phyloP scores from a whole-genome alignment of 345 rosid genomes.

The Melaleuca quinquenervia region DNA sequence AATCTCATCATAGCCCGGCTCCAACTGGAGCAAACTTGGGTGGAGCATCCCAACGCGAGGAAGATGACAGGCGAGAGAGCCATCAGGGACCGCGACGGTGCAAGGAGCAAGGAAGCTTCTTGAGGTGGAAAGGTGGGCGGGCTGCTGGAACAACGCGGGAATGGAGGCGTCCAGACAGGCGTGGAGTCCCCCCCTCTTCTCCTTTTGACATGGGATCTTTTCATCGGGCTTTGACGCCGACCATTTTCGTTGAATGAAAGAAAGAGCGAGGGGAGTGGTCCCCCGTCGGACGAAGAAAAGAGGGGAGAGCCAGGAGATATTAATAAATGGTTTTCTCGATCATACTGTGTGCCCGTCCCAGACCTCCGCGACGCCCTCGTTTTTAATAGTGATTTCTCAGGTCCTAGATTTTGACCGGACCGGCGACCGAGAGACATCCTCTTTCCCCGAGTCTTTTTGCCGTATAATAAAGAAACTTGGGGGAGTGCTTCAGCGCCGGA shows the following conservation, averaged over 20 bases:
- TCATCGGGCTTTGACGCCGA: not conserved
- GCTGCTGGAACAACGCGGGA: too few species aligned
- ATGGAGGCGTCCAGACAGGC: not conserved
- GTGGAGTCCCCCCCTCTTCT: not conserved
- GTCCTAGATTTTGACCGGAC: not conserved
- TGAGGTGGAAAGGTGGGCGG: not conserved
- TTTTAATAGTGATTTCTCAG: not conserved
- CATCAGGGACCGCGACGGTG: not conserved
- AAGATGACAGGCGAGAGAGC: not conserved
- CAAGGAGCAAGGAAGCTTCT: not conserved
- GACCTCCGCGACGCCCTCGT: not conserved
- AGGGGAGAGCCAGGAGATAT: not conserved
- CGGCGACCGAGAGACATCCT: not conserved
- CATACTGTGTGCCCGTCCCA: not conserved
- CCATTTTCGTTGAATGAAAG: not conserved
- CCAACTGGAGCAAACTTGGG: not conserved
- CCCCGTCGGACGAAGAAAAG: not conserved
- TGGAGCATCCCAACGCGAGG: not conserved
- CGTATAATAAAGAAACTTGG: too few species aligned
- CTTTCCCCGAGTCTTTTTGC: not conserved
- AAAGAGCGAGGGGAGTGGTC: not conserved
- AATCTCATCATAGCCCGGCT: not conserved
- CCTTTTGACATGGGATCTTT: not conserved
- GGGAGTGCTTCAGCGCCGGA: not conserved
- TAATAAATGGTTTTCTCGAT: not conserved